Conservation (phyloP, 2,329 filamentous ascomycete genomes). For the Hypoxylon sp. region DNA sequence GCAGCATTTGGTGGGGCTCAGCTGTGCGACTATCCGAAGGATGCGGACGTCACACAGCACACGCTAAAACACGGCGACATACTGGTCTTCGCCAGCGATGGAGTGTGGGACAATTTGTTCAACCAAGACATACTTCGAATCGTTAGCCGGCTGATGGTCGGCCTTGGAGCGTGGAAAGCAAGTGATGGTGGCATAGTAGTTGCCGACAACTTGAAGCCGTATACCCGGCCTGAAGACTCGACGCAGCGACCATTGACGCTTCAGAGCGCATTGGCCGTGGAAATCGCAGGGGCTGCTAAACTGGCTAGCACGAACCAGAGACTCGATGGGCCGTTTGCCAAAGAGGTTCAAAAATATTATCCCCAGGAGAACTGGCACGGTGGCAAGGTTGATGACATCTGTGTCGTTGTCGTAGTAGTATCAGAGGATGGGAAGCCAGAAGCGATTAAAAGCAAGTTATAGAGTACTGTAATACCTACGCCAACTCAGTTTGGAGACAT, state of each 20-base stretch:
- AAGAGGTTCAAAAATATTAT: slow-evolving; percentile 90
- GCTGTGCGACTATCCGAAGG: slow-evolving; percentile 85
- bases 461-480: slow-evolving; percentile 14
- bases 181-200: slow-evolving; percentile 74
- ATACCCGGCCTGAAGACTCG: slow-evolving; percentile 59
- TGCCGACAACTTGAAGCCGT: slow-evolving; percentile 69
- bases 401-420: slow-evolving; percentile 84
- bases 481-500: slow-evolving; percentile 9
- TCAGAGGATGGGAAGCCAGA: slow-evolving; percentile 69
- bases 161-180: slow-evolving; percentile 79
- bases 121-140: slow-evolving; percentile 89
- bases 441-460: slow-evolving; percentile 50
- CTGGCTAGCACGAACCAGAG: slow-evolving; percentile 84
- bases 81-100: slow-evolving; percentile 93
- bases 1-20: slow-evolving; percentile 86
- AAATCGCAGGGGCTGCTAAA: slow-evolving; percentile 87
- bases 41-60: slow-evolving; percentile 85
- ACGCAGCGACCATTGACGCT: slow-evolving; percentile 65
- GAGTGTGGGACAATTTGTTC: slow-evolving; percentile 95
- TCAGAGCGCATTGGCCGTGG: slow-evolving; percentile 83
- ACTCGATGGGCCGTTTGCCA: slow-evolving; percentile 92
- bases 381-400: slow-evolving; percentile 97
- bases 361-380: slow-evolving; percentile 90
- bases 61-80: slow-evolving; percentile 90
- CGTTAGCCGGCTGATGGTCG: slow-evolving; percentile 82